Evolutionary conservation across 1,284 basidiomycete species (phyloP).

Genomic region (Ceratobasidium sp.): DNA sequence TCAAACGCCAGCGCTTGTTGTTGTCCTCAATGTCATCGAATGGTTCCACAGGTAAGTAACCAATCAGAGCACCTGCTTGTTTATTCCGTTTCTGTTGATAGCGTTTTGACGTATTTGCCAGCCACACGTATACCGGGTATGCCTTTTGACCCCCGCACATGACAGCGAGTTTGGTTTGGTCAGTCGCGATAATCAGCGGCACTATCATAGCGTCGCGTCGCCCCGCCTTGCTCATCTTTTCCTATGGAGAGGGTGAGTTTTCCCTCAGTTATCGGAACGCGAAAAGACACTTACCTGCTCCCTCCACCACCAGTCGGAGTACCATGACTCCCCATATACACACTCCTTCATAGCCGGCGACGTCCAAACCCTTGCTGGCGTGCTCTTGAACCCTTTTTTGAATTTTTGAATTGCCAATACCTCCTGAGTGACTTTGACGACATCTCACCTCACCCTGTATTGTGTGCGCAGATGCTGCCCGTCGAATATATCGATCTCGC

Average conservation of each 20-base stretch:
- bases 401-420: neutral
- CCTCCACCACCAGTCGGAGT: conserved; percentile 21
- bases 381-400: neutral
- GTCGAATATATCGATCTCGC: neutral
- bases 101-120: conserved; percentile 47
- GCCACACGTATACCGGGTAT: conserved; percentile 43
- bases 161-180: conserved; percentile 45
- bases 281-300: conserved; percentile 2
- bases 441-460: neutral
- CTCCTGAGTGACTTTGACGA: neutral
- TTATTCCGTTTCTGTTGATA: conserved; percentile 17
- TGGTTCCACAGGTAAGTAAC: conserved; percentile 36
- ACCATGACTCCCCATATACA: no score
- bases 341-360: neutral
- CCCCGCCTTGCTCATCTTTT: neutral
- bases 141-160: no score
- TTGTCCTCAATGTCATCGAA: conserved; percentile 32
- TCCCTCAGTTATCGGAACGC: neutral
- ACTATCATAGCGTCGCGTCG: neutral
- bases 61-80: conserved; percentile 29
- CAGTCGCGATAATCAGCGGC: conserved; percentile 25
- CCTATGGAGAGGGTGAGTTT: neutral
- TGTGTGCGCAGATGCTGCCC: neutral
- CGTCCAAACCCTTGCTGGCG: neutral
- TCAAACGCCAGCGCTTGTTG: conserved; percentile 7